Evolutionary conservation across 2,329 filamentous ascomycete genomes (phyloP).

Genomic region (Verticillium tricorpus): DNA sequence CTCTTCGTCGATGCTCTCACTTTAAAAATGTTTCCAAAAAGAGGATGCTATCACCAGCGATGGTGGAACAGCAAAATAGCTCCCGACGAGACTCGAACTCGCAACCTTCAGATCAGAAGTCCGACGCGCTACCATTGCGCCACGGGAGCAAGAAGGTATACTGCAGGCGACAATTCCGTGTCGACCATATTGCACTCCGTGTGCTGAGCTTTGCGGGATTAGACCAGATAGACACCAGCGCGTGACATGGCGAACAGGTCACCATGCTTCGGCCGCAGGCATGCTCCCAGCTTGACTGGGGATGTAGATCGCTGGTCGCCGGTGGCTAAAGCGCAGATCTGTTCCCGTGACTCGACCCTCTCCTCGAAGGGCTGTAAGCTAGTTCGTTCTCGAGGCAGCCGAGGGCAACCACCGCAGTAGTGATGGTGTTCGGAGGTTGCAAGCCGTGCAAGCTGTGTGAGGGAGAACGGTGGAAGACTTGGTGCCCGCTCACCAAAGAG

Average conservation of each 20-base stretch:
- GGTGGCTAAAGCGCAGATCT: not conserved
- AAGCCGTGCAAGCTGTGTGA: no score
- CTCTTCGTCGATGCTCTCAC: no score
- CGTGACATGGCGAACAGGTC: not conserved
- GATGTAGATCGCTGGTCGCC: not conserved
- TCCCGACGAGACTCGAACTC: conserved; percentile 4
- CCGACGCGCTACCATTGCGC: conserved; percentile 6
- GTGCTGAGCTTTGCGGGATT: no score
- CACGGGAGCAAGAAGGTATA: not conserved
- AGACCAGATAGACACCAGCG: no score
- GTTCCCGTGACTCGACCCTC: not conserved
- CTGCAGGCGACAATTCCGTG: no score
- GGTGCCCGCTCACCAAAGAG: no score
- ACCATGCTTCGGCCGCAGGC: not conserved
- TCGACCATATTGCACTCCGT: no score
- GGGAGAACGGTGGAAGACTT: no score
- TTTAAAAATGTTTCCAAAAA: not conserved
- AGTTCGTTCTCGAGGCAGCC: not conserved
- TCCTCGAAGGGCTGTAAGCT: not conserved
- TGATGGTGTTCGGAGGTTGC: no score
- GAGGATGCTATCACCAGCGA: not conserved
- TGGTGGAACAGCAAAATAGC: not conserved
- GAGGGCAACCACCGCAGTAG: no score
- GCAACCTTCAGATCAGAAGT: conserved; percentile 4
- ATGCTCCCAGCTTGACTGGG: not conserved